Base-by-base conservation (phyloP, 345 rosid genomes). In the Psidium guajava region DNA sequence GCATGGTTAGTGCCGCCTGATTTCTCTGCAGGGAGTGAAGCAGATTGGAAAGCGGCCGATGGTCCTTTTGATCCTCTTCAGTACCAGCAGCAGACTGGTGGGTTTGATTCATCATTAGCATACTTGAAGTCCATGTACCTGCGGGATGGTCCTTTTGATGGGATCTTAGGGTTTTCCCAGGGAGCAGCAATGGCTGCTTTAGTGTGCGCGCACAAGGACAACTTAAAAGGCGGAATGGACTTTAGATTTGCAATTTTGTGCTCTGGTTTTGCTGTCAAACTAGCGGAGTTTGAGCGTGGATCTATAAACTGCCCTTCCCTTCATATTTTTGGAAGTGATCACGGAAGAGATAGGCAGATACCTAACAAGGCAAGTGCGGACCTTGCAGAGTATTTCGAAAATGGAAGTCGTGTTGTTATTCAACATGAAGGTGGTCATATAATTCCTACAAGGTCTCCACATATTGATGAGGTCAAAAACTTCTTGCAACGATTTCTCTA, bases 151-250 rank as follows among this genome's bases (percentile, higher is more conserved):
- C 98, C 98, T 52, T 96, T 96, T 86, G 99, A 98, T 84, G 99
- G 98, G 84, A 91, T 95, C 80, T 89, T 98, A 25, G 98, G 99
- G 84, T 96, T 98, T 87, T 96, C 98, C 55, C 99, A 94, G 84
- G 99, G 99, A 86, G 99, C 99, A 3, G 99, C 98, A 44, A 93
- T 94, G 98, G 94, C 97, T 84, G 97, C 97, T 86, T 90, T 91
- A 47, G 86, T 92, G 22, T 90, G 97, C 84, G 94, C 90, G 5
- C 89, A 50, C 85, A 84, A 84, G 32, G 90, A 86, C 64, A 89
- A 77, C 84, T 87, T 91, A 32, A 87, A 86, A 84, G 93, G 88
- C 84, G 96, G 89, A 87, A 91, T 95, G 44, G 89, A 91, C 85
- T 93, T 96, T 84, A 91, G 99, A 88, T 96, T 97, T 84, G 95